These are phyloP conservation scores for Imleria badia DNA, from an alignment of 768 basidiomycete genomes.

Conservation along the genomic window DNA sequence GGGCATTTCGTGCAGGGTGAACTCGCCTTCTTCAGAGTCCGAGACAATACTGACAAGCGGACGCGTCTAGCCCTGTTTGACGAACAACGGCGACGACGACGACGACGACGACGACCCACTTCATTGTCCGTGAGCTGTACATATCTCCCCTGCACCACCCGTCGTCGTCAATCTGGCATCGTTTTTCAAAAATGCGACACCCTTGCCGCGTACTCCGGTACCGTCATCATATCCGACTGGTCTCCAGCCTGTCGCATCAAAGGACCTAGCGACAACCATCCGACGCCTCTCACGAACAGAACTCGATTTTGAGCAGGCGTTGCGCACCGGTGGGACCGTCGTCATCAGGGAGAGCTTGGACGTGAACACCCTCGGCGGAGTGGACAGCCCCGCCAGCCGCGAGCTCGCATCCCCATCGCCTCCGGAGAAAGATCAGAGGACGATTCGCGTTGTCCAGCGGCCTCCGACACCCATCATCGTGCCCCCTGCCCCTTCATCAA, in stretches of 20 bases:
- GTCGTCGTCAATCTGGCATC: conserved; percentile 60
- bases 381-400: conserved; percentile 39
- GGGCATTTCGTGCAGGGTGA: conserved; percentile 25
- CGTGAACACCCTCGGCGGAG: conserved; percentile 62
- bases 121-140: background rate
- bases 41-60: conserved; percentile 2
- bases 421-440: conserved; percentile 35
- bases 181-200: conserved; percentile 54
- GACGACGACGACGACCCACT: conserved; percentile 9
- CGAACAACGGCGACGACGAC: conserved; percentile 14
- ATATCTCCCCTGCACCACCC: background rate
- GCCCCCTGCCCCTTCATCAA: conserved; percentile 66
- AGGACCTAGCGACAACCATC: conserved; percentile 42
- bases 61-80: background rate
- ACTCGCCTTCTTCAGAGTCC: conserved; percentile 1
- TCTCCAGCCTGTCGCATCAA: conserved; percentile 58
- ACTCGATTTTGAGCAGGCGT: conserved; percentile 78
- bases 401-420: conserved; percentile 44
- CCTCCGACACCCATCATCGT: conserved; percentile 63
- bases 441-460: conserved; percentile 38
- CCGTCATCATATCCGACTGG: conserved; percentile 52
- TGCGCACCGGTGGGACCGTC: conserved; percentile 66
- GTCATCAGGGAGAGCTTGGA: conserved; percentile 70
- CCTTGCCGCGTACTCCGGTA: conserved; percentile 44
- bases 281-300: conserved; percentile 71